Percentiles rank a stretch among this genome's conserved stretches.
These are phyloP conservation scores for Ceratocystis cubensis DNA, from an alignment of 2,329 filamentous ascomycete species.

Conservation along the genomic window DNA sequence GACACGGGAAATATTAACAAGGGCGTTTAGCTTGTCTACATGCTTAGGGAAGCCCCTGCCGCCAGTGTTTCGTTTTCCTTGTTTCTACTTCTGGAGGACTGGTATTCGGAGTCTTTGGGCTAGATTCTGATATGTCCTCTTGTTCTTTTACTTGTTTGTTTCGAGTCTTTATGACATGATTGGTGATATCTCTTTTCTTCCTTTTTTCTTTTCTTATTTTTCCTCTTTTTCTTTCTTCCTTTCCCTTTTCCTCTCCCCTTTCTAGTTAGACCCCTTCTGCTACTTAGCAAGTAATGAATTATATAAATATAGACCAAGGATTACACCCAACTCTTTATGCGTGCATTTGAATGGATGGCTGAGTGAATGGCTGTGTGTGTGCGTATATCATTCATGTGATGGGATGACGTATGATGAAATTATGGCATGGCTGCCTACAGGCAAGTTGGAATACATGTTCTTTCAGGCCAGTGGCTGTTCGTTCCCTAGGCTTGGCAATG, in stretches of 20 bases:
- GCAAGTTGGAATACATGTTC: background rate
- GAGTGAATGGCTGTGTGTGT: background rate
- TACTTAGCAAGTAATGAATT: constrained; percentile 19
- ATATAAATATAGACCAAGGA: constrained; percentile 10
- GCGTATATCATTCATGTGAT: background rate
- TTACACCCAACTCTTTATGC: background rate
- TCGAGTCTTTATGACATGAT: background rate
- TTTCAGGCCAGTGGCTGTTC: too few relatives aligned
- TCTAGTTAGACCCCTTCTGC: constrained; percentile 17
- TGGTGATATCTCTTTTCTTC: constrained; percentile 3
- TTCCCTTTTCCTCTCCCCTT: constrained; percentile 14
- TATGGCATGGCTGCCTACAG: background rate
- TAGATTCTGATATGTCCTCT: background rate
- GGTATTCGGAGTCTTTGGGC: background rate
- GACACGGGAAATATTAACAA: background rate
- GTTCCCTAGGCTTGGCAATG: background rate
- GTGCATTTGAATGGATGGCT: background rate
- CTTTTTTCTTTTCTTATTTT: constrained; percentile 2
- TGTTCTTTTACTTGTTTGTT: background rate
- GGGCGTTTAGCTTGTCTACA: background rate
- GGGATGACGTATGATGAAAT: background rate
- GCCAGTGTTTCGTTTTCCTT: background rate
- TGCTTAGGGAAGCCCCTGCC: background rate
- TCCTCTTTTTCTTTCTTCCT: constrained; percentile 2
- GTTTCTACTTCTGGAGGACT: background rate